These are phyloP conservation scores for Leccinum aurantiacum DNA, from an alignment of 768 basidiomycete genomes.

Conservation along the genomic window DNA sequence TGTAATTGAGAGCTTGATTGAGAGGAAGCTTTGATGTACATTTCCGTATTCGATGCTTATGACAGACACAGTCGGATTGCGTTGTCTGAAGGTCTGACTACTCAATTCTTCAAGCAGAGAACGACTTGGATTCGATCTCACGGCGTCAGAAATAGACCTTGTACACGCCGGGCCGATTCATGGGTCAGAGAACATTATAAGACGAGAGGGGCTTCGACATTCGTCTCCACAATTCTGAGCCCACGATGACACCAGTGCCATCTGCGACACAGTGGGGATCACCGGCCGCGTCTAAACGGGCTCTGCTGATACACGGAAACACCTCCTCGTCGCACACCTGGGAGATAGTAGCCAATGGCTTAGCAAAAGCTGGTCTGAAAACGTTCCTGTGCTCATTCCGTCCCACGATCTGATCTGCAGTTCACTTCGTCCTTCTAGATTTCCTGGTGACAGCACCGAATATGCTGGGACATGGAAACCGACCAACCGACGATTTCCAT, in stretches of 20 bases:
- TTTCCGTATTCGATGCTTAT: background rate
- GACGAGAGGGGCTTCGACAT: background rate
- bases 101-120: background rate
- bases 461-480: constrained; percentile 17
- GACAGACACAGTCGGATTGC: background rate
- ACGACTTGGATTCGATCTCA: background rate
- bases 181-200: background rate
- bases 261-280: constrained; percentile 20
- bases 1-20: constrained; percentile 80
- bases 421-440: background rate
- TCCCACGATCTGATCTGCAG: background rate
- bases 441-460: constrained; percentile 20
- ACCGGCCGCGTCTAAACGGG: constrained; percentile 13
- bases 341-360: constrained; percentile 9
- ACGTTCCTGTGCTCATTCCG: background rate
- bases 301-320: constrained; percentile 17
- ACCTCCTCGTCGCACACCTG: constrained; percentile 16
- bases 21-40: constrained; percentile 50
- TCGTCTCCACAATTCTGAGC: background rate
- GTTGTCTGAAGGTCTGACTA: background rate
- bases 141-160: constrained; percentile 7
- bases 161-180: background rate
- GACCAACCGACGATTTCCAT: constrained; percentile 13
- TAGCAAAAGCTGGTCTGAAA: constrained; percentile 11
- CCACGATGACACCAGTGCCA: constrained; percentile 14